Percentiles rank a stretch among this genome's conserved stretches.
Evolutionary conservation across 345 rosid genomes (phyloP).

Genomic region (Eucalyptus tenuipes): DNA sequence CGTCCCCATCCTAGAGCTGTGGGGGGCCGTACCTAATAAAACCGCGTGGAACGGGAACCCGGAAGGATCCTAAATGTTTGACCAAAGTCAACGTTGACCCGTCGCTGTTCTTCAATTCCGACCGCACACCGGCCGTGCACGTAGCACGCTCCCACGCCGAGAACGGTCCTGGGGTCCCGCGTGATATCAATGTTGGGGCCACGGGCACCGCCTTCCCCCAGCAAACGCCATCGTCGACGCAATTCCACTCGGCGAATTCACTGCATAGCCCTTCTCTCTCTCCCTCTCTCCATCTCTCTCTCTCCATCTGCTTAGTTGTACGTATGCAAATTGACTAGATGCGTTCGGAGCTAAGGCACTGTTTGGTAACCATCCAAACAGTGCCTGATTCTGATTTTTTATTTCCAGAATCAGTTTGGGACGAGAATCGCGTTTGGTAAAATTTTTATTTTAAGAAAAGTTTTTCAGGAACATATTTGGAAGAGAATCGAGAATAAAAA

Average conservation of each 20-base stretch:
- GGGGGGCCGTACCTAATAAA: background rate
- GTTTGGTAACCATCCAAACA: too few relatives aligned
- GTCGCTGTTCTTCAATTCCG: background rate
- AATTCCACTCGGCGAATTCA: background rate
- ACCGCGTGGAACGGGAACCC: background rate
- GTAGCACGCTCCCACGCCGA: background rate
- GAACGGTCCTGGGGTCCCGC: background rate
- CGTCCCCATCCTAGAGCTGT: background rate
- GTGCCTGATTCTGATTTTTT: too few relatives aligned
- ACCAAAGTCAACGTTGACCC: background rate
- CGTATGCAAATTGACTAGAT: background rate
- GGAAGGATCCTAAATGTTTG: background rate
- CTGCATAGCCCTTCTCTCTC: background rate
- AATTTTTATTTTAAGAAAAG: too few relatives aligned
- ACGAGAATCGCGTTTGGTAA: too few relatives aligned
- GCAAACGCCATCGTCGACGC: background rate
- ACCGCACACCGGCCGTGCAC: background rate
- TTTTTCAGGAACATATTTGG: too few relatives aligned
- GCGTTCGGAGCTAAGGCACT: background rate
- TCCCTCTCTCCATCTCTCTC: too few relatives aligned
- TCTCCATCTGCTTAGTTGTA: background rate
- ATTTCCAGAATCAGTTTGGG: too few relatives aligned
- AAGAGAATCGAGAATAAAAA: too few relatives aligned
- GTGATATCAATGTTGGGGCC: background rate
- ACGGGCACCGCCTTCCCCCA: background rate